Percentiles rank a stretch among this genome's conserved stretches.
phyloP scores from a whole-genome alignment of 1,284 basidiomycete genomes.

The Cryptococcus sp. region DNA sequence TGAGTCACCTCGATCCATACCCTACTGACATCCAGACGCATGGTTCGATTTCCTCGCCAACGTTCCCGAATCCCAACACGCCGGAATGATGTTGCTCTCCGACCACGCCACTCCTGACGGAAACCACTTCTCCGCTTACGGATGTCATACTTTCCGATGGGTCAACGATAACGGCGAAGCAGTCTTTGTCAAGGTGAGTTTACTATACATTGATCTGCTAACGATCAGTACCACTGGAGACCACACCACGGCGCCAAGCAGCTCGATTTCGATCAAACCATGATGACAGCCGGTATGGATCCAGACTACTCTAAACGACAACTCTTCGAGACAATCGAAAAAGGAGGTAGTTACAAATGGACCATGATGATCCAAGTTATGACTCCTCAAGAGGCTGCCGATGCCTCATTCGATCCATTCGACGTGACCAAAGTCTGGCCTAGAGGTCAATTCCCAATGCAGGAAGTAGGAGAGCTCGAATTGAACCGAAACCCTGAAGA shows the following conservation, averaged over 20 bases:
- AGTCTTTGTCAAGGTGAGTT: conserved; percentile 26
- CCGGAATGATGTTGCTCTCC: conserved; percentile 37
- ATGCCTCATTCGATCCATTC: conserved; percentile 44
- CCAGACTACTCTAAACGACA: conserved; percentile 48
- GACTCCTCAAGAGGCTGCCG: conserved; percentile 43
- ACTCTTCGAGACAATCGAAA: conserved; percentile 47
- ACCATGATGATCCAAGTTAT: conserved; percentile 42
- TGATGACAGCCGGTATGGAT: conserved; percentile 41
- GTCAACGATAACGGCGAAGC: conserved; percentile 23
- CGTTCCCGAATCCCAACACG: conserved; percentile 40
- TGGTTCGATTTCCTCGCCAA: conserved; percentile 46
- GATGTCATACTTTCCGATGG: conserved; percentile 32
- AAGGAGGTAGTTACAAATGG: conserved; percentile 44
- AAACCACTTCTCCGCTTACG: conserved; percentile 34
- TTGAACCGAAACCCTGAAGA: conserved; percentile 47
- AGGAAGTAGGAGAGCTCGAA: conserved; percentile 45
- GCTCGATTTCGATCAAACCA: conserved; percentile 41
- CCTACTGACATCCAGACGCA: conserved; percentile 10
- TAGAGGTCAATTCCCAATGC: conserved; percentile 35
- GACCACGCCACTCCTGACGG: conserved; percentile 40
- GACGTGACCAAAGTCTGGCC: conserved; percentile 49
- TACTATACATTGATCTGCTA: not conserved
- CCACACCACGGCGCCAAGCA: conserved; percentile 27
- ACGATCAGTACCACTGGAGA: conserved; percentile 29
- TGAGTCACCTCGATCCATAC: no score